Evolutionary conservation across 495 filamentous ascomycete species (phyloP).

Genomic region (Podospora comata): DNA sequence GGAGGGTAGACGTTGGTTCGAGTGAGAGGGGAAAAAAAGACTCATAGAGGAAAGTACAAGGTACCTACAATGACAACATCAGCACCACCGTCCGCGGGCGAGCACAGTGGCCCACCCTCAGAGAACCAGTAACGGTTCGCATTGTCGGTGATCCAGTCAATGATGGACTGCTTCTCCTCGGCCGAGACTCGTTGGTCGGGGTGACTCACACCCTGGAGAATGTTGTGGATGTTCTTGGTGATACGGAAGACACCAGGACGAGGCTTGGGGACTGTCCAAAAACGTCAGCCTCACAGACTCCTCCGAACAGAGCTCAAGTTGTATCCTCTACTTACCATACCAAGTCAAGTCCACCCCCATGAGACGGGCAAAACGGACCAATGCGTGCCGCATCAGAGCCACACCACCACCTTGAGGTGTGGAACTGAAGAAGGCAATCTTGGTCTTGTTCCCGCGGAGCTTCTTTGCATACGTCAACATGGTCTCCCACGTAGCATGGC

Average conservation of each 20-base stretch:
- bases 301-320: not conserved
- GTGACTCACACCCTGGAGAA: slow-evolving; percentile 76
- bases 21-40: slow-evolving; percentile 12
- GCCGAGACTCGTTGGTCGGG: slow-evolving; percentile 58
- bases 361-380: slow-evolving; percentile 67
- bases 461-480: slow-evolving; percentile 64
- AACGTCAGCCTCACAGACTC: not conserved
- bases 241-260: slow-evolving; percentile 80
- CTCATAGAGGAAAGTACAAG: not conserved
- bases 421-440: slow-evolving; percentile 80
- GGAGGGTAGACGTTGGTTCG: slow-evolving; percentile 11
- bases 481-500: slow-evolving; percentile 62
- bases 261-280: slow-evolving; percentile 68
- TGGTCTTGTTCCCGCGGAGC: slow-evolving; percentile 63
- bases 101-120: slow-evolving; percentile 63
- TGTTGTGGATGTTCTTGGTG: slow-evolving; percentile 91
- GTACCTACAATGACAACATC: slow-evolving; percentile 66
- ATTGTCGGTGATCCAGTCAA: slow-evolving; percentile 75
- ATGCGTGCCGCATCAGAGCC: slow-evolving; percentile 82
- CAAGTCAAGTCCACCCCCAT: slow-evolving; percentile 70
- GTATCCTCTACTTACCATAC: slow-evolving; percentile 52
- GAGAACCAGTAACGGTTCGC: slow-evolving; percentile 73
- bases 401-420: slow-evolving; percentile 88
- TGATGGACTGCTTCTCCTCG: slow-evolving; percentile 58
- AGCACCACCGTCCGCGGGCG: slow-evolving; percentile 68